phyloP scores from a whole-genome alignment of 257 asterid genomes.

The Gardenia jasminoides region DNA sequence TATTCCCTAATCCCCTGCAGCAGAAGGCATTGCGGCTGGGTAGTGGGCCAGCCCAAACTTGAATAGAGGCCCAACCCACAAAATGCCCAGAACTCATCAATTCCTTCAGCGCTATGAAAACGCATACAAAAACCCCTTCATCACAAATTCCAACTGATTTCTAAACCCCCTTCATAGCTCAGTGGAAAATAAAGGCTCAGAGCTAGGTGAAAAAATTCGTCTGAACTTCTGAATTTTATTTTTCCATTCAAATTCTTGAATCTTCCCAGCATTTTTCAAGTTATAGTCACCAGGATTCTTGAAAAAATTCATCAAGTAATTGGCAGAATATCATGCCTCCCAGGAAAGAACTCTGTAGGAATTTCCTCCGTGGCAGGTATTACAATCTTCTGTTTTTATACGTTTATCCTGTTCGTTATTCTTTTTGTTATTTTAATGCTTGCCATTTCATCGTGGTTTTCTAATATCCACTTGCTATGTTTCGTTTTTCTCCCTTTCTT shows the following conservation, averaged over 20 bases:
- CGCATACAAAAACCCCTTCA: too few species aligned
- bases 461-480: not conserved
- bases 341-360: constrained; percentile 58
- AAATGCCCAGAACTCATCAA: too few species aligned
- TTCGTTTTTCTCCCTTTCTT: not conserved
- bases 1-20: too few species aligned
- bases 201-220: not conserved
- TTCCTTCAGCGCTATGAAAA: not conserved
- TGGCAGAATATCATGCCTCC: constrained; percentile 57
- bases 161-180: not conserved
- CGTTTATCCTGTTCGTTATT: not conserved
- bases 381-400: not conserved
- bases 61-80: too few species aligned
- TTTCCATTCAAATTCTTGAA: not conserved
- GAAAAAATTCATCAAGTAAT: not conserved
- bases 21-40: too few species aligned
- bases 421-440: not conserved
- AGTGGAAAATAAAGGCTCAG: not conserved
- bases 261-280: not conserved
- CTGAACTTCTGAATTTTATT: not conserved
- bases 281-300: not conserved
- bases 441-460: not conserved
- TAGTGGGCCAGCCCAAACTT: too few species aligned
- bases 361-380: constrained; percentile 82
- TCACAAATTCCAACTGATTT: too few species aligned